These are phyloP conservation scores for Tremella fuciformis DNA, from an alignment of 768 basidiomycete species.

Conservation along the genomic window DNA sequence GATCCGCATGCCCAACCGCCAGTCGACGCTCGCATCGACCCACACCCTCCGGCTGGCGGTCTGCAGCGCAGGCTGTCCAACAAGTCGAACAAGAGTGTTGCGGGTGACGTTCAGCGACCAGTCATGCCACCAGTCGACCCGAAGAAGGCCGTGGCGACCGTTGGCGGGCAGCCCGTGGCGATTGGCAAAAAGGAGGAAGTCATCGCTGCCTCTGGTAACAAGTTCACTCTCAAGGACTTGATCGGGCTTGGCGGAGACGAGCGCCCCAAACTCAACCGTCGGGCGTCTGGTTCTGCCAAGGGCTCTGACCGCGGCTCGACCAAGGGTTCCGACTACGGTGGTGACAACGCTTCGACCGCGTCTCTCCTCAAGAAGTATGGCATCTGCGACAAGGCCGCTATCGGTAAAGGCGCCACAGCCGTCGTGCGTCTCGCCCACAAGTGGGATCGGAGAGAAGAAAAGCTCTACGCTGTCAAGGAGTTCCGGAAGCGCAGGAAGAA, in stretches of 20 bases:
- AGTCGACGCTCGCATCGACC: slow-evolving; percentile 16
- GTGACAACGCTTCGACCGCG: slow-evolving; percentile 57
- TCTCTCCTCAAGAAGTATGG: slow-evolving; percentile 87
- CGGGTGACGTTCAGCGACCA: not conserved
- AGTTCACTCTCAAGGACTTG: slow-evolving; percentile 82
- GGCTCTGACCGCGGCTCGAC: slow-evolving; percentile 52
- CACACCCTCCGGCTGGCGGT: slow-evolving; percentile 2
- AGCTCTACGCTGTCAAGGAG: slow-evolving; percentile 98
- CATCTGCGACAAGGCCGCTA: slow-evolving; percentile 91
- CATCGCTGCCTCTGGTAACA: slow-evolving; percentile 57
- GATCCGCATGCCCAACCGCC: slow-evolving; percentile 46
- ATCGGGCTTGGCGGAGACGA: slow-evolving; percentile 54
- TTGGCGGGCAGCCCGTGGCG: slow-evolving; percentile 28
- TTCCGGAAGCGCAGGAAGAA: slow-evolving; percentile 98
- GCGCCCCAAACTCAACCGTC: slow-evolving; percentile 72
- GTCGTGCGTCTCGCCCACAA: slow-evolving; percentile 96
- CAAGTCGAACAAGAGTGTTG: slow-evolving; percentile 1
- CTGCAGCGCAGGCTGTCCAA: slow-evolving; percentile 26
- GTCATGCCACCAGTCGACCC: slow-evolving; percentile 12
- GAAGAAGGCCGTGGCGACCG: slow-evolving; percentile 20
- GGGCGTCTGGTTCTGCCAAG: slow-evolving; percentile 55
- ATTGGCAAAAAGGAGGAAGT: slow-evolving; percentile 41
- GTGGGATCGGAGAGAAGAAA: slow-evolving; percentile 95
- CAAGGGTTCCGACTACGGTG: slow-evolving; percentile 59
- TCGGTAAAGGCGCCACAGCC: slow-evolving; percentile 97